Evolutionary conservation across 2,329 filamentous ascomycete genomes (phyloP), one percentile per base, ranked within the genome.

Genomic region (Drechslerella coelobrocha): DNA sequence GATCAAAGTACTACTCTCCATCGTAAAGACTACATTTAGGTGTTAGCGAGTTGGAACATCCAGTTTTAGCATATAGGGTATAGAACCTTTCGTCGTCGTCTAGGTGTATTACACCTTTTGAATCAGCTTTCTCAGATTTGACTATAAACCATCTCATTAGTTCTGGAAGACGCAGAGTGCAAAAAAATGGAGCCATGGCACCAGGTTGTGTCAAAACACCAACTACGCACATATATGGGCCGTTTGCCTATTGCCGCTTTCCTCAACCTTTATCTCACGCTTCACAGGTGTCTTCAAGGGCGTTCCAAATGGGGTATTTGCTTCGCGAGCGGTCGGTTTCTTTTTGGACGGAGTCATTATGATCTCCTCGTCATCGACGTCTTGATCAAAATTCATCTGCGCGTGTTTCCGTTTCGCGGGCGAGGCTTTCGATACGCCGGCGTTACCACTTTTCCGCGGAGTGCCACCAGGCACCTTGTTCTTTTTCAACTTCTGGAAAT

Each of bases 401-500:
- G 51, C 47, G 12, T 62, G 27, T 26, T 69, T 69, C 19, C 65
- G 43, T 19, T 69, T 69, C 17, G 47, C 23, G 31, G 63, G 50
- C 24, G 45, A 48, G 21, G 24, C 10, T 24, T 59, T 66, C 17
- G 39, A 37, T 8, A 52, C 24, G 47, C 54, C n/a, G n/a, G n/a
- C 50, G 2, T 27, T 43, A 3, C 24, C 50, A 27, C 55, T 54
- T 43, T 60, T 63, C 26, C 57, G 65, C 14, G 56, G 54, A 21
- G 68, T 63, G 24, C 45, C 26, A 6, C 51, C 37, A 6, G 60
- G 39, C 23, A 50, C 54, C n/a, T 47, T 56, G 6, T 68, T 61
- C 47, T 69, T 74, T 56, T 66, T 72, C 21, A 75, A 65, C 39
- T 75, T 75, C 27, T 73, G 72, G 23, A 72, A 75, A 55, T 75